A percentile compares a stretch with the other conserved stretches of the same genome.
Evolutionary conservation across 768 basidiomycete genomes (phyloP).

Genomic region (Amanita exitialis): DNA sequence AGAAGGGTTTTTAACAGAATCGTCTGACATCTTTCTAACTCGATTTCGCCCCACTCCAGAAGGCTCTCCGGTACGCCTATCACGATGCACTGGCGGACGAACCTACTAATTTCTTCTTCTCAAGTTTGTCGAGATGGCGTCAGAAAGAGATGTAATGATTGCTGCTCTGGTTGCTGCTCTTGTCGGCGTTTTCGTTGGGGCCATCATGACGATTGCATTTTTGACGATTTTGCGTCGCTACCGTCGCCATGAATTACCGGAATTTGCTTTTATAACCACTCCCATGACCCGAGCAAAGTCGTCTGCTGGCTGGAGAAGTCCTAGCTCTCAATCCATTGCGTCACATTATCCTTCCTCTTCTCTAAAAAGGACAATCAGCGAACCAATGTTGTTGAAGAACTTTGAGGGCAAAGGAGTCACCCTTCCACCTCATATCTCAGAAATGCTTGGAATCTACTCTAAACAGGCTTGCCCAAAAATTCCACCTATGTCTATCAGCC

Average conservation of each 20-base stretch:
- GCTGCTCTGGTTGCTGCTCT: neutral
- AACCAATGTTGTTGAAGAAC: neutral
- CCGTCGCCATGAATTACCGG: neutral
- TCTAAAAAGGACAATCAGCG: neutral
- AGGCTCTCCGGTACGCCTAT: neutral
- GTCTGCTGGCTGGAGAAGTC: neutral
- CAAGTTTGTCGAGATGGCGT: neutral
- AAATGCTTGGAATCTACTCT: neutral
- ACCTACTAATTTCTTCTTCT: neutral
- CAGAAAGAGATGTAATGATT: neutral
- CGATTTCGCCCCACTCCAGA: neutral
- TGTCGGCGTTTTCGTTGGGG: neutral
- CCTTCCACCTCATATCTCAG: neutral
- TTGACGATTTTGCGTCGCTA: neutral
- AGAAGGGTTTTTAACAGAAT: conserved; percentile 1
- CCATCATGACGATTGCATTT: neutral
- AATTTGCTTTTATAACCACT: neutral
- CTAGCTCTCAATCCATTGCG: neutral
- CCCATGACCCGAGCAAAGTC: neutral
- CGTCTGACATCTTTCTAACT: neutral
- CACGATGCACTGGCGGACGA: neutral
- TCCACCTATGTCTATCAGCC: neutral
- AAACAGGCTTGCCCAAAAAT: neutral
- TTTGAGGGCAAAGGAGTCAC: neutral
- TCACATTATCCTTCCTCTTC: neutral